A percentile compares a stretch with the other conserved stretches of the same genome.
Conservation (phyloP, 108 stramenopile genomes). For the Cylindrotheca fusiformis region DNA sequence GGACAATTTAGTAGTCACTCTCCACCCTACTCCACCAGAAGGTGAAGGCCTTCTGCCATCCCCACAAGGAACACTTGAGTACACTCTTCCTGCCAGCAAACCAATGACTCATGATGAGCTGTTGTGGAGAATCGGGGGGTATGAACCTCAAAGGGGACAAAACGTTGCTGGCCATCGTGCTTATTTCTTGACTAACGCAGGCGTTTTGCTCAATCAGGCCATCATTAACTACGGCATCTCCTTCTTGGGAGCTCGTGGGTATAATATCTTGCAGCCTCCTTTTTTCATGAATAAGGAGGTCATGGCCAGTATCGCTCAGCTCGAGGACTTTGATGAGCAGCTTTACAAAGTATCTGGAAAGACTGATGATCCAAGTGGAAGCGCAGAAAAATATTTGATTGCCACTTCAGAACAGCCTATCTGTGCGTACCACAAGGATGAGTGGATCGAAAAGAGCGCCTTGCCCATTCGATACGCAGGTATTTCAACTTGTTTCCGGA, state of each 20-base stretch:
- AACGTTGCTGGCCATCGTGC: conserved; percentile 96
- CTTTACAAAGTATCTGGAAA: conserved; percentile 97
- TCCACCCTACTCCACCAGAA: conserved; percentile 79
- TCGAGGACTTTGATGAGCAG: conserved; percentile 99
- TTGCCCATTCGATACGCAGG: conserved; percentile 93
- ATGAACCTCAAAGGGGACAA: conserved; percentile 94
- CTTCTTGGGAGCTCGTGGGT: conserved; percentile 87
- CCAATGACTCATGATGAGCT: conserved; percentile 96
- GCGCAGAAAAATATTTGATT: conserved; percentile 96
- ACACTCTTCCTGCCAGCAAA: conserved; percentile 79
- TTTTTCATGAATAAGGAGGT: conserved; percentile 99
- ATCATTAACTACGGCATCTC: conserved; percentile 97
- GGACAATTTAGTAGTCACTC: conserved; percentile 86
- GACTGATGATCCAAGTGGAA: conserved; percentile 88
- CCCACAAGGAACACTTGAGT: conserved; percentile 51
- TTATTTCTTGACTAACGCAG: conserved; percentile 98
- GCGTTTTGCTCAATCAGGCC: conserved; percentile 97
- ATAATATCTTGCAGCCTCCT: conserved; percentile 97
- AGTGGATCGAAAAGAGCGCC: conserved; percentile 87
- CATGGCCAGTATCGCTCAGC: conserved; percentile 98
- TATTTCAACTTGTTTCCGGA: conserved; percentile 98
- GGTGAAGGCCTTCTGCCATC: conserved; percentile 61
- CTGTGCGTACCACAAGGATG: conserved; percentile 97
- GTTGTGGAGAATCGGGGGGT: conserved; percentile 96
- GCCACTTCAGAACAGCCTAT: conserved; percentile 99